Evolutionary conservation across 1,284 basidiomycete genomes (phyloP), one percentile per base, ranked within the genome.

Genomic region (Marasmius oreades): DNA sequence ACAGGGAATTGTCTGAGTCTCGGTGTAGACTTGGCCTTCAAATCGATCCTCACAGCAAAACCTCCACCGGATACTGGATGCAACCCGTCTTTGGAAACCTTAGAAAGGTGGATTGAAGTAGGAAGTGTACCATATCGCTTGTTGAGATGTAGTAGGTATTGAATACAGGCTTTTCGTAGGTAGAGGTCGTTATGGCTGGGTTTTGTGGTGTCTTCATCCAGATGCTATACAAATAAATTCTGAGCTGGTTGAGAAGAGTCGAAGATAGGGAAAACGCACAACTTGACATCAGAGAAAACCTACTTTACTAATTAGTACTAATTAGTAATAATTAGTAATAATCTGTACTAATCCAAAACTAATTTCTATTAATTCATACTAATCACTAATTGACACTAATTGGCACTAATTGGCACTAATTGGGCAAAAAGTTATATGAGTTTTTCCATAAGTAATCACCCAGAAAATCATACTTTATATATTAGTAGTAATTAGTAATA

Each of bases 41-140:
- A 31, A 5, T 22, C 55, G 16, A 5, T 16, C 14, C 39, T 42
- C 11, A 57, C 56, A n/a, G 56, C 52, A 31, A 47, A 53, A 45
- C 56, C 56, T 23, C 56, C 56, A n/a, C 52, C 56, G 16, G 31
- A 36, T 5, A 57, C 56, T n/a, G 56, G 56, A 39, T 36, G 22
- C 5, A 22, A 11, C 8, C 56, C 56, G 8, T 53, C 34, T 16
- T 51, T 24, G 3, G 22, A 14, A 12, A 54, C 26, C 16, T 54
- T 48, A n/a, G 42, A 33, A 3, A 52, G 52, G 43, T 22, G n/a
- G n/a, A 42, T 36, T 0, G 45, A 43, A n/a, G 52, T 37, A 20
- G 55, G 52, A 11, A 51, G 37, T 10, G 39, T 4, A 11, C 55
- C 8, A 20, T 28, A 18, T 50, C 28, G 16, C 26, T 54, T 39